Evolutionary conservation across 2,329 filamentous ascomycete genomes (phyloP).

Genomic region (Epichloe glyceriae): DNA sequence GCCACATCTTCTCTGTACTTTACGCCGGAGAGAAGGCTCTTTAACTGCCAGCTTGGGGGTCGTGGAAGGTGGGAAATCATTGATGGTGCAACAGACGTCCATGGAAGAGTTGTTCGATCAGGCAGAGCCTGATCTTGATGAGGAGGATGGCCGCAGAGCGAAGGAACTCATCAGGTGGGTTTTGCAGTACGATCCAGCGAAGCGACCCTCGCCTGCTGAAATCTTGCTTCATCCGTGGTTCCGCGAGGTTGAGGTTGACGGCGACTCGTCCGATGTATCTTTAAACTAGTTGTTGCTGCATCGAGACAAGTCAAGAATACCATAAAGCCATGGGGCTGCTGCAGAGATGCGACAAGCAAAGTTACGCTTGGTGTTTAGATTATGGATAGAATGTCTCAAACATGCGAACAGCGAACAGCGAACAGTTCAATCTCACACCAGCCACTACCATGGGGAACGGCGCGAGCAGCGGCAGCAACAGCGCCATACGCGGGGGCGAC

Average conservation of each 20-base stretch:
- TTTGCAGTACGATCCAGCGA: slow-evolving; percentile 18
- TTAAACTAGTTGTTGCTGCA: not conserved
- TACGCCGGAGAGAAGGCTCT: slow-evolving; percentile 13
- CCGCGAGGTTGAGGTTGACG: slow-evolving; percentile 5
- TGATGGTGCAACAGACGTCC: slow-evolving; percentile 12
- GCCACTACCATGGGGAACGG: too few relatives aligned
- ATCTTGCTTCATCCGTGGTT: slow-evolving; percentile 20
- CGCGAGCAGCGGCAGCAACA: too few relatives aligned
- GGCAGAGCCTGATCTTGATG: slow-evolving; percentile 11
- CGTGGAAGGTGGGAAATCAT: slow-evolving; percentile 9
- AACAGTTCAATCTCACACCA: too few relatives aligned
- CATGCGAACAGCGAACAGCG: too few relatives aligned
- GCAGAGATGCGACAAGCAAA: too few relatives aligned
- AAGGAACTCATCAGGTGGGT: slow-evolving; percentile 18
- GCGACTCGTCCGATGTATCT: slow-evolving; percentile 19
- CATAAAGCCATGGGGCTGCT: too few relatives aligned
- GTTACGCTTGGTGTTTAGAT: too few relatives aligned
- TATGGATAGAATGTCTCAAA: too few relatives aligned
- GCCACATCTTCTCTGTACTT: slow-evolving; percentile 15
- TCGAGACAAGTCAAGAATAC: too few relatives aligned
- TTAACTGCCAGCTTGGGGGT: slow-evolving; percentile 15
- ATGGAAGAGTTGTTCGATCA: slow-evolving; percentile 16
- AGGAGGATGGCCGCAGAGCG: slow-evolving; percentile 13
- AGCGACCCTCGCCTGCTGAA: slow-evolving; percentile 16
- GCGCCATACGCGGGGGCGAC: too few relatives aligned